These are phyloP conservation scores for Hemisphaericaspora xylofermentans DNA, from an alignment of 1,139 yeast species.

Conservation along the genomic window DNA sequence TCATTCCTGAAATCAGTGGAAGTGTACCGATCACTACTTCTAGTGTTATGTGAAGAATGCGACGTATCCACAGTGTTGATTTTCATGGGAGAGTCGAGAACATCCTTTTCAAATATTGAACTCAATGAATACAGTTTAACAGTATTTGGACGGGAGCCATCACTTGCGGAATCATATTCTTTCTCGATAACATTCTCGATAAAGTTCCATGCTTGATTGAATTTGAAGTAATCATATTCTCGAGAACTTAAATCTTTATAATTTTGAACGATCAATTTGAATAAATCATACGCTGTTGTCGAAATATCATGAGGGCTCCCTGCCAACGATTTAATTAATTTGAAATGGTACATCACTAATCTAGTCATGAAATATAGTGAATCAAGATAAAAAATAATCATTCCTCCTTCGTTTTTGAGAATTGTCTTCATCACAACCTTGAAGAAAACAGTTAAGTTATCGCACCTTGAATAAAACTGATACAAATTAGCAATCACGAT, in stretches of 20 bases:
- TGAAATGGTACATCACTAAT: constrained; percentile 36
- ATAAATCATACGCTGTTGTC: constrained; percentile 35
- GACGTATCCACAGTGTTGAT: constrained; percentile 19
- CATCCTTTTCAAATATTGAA: constrained; percentile 24
- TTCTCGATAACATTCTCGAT: constrained; percentile 33
- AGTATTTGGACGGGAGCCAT: neutral
- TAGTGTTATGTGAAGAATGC: constrained; percentile 13
- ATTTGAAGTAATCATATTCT: constrained; percentile 35
- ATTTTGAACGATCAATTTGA: constrained; percentile 32
- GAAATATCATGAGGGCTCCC: constrained; percentile 24
- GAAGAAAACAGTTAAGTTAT: constrained; percentile 44
- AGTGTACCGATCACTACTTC: constrained; percentile 22
- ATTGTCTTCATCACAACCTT: constrained; percentile 36
- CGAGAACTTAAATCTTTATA: constrained; percentile 36
- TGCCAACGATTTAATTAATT: constrained; percentile 36
- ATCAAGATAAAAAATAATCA: constrained; percentile 43
- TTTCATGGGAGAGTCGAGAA: constrained; percentile 38
- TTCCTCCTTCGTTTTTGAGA: constrained; percentile 42
- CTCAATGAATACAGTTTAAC: constrained; percentile 1
- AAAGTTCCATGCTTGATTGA: constrained; percentile 37
- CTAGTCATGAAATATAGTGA: constrained; percentile 37
- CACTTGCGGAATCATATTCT: constrained; percentile 1
- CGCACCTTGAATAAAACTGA: constrained; percentile 32
- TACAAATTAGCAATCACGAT: constrained; percentile 32
- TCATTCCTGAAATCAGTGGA: constrained; percentile 29